Evolutionary conservation across 768 basidiomycete genomes (phyloP), one percentile per base, ranked within the genome.

Genomic region (Baorangia bicolor): DNA sequence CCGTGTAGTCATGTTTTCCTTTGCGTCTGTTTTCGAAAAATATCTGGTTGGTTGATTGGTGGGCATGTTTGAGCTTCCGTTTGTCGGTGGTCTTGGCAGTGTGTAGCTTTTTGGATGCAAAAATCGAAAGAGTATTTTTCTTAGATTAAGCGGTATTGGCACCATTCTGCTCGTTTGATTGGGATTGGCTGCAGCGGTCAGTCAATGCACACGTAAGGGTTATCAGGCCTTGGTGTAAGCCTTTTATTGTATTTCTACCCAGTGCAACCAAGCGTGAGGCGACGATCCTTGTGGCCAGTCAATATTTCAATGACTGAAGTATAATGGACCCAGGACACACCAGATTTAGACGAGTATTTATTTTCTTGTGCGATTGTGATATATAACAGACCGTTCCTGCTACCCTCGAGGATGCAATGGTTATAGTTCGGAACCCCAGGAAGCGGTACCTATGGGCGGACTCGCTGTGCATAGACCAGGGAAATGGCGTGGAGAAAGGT

Each of bases 11-110:
- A 18, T 42, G 39, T 51, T 50, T 35, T 40, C 35, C 27, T 50
- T 39, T 3, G 28, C 45, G 46, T 56, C 23, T 30, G 51, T 52
- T 54, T 51, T 64, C 41, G 34, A 45, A 39, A 30, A 21, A 12
- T 31, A 13, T 45, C 5, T 51, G 42, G 50, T 37, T 45, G 37
- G 52, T 61, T n/a, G 45, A 28, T 31, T 14, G 23, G 20, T 6
- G 21, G 40, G 33, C 14, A 13, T 20, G n/a, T 58, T 44, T 34
- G n/a, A 8, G 30, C n/a, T 10, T 44, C 10, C 25, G 2, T 43
- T 13, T 47, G 45, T 59, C 8, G 27, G 27, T 43, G 34, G 43
- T 49, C 55, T 23, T 48, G 23, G 40, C 11, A 28, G 5, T 23
- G 38, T 51, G 20, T 61, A 20, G 47, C 14, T 43, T 49, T 57